Evolutionary conservation across 225 moss, liverwort and hornwort species (phyloP), one percentile per base, ranked within the genome.

Genomic region (Asterella californica): DNA sequence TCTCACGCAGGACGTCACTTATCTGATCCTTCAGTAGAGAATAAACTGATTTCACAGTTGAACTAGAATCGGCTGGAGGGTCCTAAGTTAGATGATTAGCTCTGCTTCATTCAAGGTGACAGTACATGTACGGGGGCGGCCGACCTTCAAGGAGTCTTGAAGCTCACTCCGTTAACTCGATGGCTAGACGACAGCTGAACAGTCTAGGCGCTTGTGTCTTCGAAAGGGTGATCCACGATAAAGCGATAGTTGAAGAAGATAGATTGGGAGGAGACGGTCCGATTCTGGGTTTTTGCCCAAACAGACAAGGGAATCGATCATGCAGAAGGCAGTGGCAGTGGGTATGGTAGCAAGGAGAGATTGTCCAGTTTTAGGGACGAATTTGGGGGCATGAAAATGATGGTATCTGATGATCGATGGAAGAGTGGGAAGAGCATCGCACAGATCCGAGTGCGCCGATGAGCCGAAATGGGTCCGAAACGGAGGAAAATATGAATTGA

Each of bases 201-300:
- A 53, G 29, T 4, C 76, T 75, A 42, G 49, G 82, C 34, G 72
- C 52, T 30, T 50, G 52, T 17, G 29, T 53, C 19, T 73, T 48
- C 22, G 80, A 80, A 37, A 74, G 86, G 12, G 69, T 54, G 1
- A 73, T 50, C 68, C 82, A 83, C 2, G 80, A 80, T 17, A 81
- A 79, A 81, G 63, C 74, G 57, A 69, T 34, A 37, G 60, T 76
- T 6, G 81, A 83, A 25, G 83, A 83, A 42, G 86, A 83, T 53
- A 79, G 86, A 70, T 3, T 70, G 70, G 86, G 63, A 45, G 83
- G 86, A 83, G 80, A 80, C 29, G 47, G 62, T 46, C 81, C 83
- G 75, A 55, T 77, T 0, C 78, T 12, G 64, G 67, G 0, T 86
- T 54, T 64, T 37, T 79, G 27, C 42, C 72, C 0, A 83, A 78